Evolutionary conservation across 1,139 yeast species (phyloP), one percentile per base, ranked within the genome.

Genomic region (Diutina ranongensis): DNA sequence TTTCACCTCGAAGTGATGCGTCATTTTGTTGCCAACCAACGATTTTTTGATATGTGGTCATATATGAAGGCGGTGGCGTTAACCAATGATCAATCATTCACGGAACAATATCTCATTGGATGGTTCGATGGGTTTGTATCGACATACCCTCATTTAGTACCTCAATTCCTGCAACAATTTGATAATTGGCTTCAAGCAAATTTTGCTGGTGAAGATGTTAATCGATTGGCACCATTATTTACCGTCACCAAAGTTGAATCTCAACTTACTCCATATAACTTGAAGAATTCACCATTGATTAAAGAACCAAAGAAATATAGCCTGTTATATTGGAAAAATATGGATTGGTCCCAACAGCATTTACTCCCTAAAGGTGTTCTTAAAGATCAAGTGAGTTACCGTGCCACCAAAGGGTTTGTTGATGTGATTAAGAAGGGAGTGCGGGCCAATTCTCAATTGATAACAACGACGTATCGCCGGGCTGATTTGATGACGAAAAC

Each of bases 361-460:
- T 16, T 25, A 12, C 28, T 25, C 8, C 42, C 42, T 3, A 38
- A 38, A 25, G 15, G 10, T 12, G 28, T 25, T 3, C 20, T 38
- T 2, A 38, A 25, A 32, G 42, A 38, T n/a, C 42, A 38, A 15
- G 42, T 38, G 2, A 25, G 20, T 20, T 38, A 38, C 16, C 12
- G 42, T 12, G 32, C 42, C 13, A 38, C 42, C 12, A 4, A 20
- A 15, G 42, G 42, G 5, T 38, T 38, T 16, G 33, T 20, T 18
- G 42, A 38, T 25, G 42, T 38, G n/a, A 25, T 38, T 12, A 38
- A 38, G 32, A 38, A 38, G 33, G 42, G 42, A 12, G 42, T 38
- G 19, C 42, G 42, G 31, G 42, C 25, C 20, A 27, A 38, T 20
- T 15, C 42, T 15, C 31, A 12, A 27, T 15, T 38, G 20, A 18